phyloP scores from a whole-genome alignment of 768 basidiomycete genomes.

The Lentinula raphanica region DNA sequence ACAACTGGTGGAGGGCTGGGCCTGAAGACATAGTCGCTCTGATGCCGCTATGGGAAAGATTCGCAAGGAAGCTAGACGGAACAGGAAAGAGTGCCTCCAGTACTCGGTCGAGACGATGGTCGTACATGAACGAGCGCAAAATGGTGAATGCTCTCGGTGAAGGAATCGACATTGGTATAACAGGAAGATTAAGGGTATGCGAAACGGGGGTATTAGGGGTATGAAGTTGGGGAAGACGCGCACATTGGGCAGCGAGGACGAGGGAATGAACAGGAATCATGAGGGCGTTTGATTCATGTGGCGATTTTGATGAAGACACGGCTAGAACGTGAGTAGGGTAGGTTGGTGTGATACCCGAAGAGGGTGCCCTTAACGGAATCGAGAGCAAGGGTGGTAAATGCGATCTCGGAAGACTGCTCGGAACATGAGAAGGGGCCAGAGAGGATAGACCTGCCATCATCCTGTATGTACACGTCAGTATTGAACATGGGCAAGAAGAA shows the following conservation, averaged over 20 bases:
- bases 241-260: slow-evolving; percentile 56
- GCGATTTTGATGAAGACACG: slow-evolving; percentile 42
- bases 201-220: slow-evolving; percentile 22
- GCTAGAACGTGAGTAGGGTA: slow-evolving; percentile 57
- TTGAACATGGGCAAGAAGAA: slow-evolving; percentile 13
- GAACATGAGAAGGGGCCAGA: slow-evolving; percentile 50
- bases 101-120: slow-evolving; percentile 53
- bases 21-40: slow-evolving; percentile 42
- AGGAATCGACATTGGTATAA: slow-evolving; percentile 66
- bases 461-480: slow-evolving; percentile 25
- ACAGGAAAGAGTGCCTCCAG: slow-evolving; percentile 61
- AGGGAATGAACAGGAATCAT: slow-evolving; percentile 61
- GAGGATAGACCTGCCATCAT: slow-evolving; percentile 51
- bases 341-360: slow-evolving; percentile 22
- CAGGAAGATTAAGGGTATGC: slow-evolving; percentile 45
- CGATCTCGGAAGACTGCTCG: slow-evolving; percentile 59
- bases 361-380: slow-evolving; percentile 30
- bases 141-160: slow-evolving; percentile 64
- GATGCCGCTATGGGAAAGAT: slow-evolving; percentile 38
- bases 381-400: slow-evolving; percentile 59
- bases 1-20: slow-evolving; percentile 49
- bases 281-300: slow-evolving; percentile 36
- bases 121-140: slow-evolving; percentile 66
- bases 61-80: slow-evolving; percentile 38
- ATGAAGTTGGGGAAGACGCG: slow-evolving; percentile 49